A percentile compares a stretch with the other conserved stretches of the same genome.
phyloP scores from a whole-genome alignment of 2,329 filamentous ascomycete genomes.

The Scleromitrula shiraiana region DNA sequence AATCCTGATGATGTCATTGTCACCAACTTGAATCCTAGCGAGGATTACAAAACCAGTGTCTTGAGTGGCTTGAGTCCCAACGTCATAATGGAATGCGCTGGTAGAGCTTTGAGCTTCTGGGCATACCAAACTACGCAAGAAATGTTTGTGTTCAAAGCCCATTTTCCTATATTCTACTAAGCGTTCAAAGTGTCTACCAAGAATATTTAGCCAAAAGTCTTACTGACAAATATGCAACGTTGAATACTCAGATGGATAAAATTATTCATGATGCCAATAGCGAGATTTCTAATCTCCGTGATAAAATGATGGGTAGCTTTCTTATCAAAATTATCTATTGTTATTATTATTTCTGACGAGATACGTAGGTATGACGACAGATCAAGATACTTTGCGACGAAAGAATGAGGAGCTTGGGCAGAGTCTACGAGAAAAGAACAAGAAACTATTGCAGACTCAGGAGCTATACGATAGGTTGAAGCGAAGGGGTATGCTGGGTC shows the following conservation, averaged over 20 bases:
- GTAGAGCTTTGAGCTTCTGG: constrained; percentile 74
- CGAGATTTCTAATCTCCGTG: constrained; percentile 59
- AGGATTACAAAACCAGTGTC: constrained; percentile 85
- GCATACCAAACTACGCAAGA: constrained; percentile 79
- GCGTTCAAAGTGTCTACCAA: constrained; percentile 57
- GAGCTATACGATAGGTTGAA: constrained; percentile 55
- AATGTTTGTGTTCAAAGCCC: constrained; percentile 46
- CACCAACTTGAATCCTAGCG: constrained; percentile 65
- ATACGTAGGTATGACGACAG: constrained; percentile 44
- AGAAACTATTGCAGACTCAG: constrained; percentile 60
- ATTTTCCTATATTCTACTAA: constrained; percentile 21
- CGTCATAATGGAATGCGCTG: constrained; percentile 79
- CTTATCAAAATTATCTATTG: too few species aligned
- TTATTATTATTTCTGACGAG: constrained; percentile 13
- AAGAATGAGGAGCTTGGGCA: constrained; percentile 66
- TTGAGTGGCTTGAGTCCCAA: constrained; percentile 75
- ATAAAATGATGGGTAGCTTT: constrained; percentile 57
- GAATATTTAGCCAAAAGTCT: constrained; percentile 64
- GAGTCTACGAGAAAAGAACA: constrained; percentile 61
- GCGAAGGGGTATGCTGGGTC: constrained; percentile 44
- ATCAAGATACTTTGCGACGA: constrained; percentile 54
- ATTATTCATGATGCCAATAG: constrained; percentile 67
- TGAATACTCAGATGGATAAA: constrained; percentile 63
- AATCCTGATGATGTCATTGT: constrained; percentile 70
- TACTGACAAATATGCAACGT: constrained; percentile 58